Base-by-base conservation (phyloP, 2,329 filamentous ascomycete species). In the Aureobasidium sp. region DNA sequence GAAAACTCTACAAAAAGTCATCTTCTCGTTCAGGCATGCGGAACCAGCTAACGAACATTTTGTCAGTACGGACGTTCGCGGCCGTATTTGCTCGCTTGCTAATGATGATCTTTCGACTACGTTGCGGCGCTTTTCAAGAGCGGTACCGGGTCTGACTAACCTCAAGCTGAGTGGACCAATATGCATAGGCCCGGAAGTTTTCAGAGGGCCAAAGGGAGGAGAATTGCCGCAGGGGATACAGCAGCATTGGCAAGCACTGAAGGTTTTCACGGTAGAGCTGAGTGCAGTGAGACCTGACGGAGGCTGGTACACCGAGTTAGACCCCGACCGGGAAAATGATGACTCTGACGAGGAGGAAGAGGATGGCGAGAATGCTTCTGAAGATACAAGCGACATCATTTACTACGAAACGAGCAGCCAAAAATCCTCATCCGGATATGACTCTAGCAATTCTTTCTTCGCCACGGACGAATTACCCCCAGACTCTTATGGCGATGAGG, bases 251-350 rank as follows among this genome's bases (percentile, higher is more conserved):
- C 21, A 17, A 19, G 6, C 21, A 8, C 32, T 49, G 2, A 38
- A 27, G 25, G 8, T n/a, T 10, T 12, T 38, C 11, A 49, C 22
- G 4, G 24, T 49, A 10, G 32, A 37, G 22, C 30, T 49, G 16
- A 49, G 45, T 19, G 32, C 32, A 38, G 32, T 49, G 10, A 37
- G 45, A 7, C 45, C 45, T 11, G 45, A 49, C 16, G 45, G 45
- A 3, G 45, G 45, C 30, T 49, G 45, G 45, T 49, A 49, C 12
- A 49, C 22, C 4, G 45, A 49, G 11, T 11, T 49, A 7, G 34
- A 49, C 10, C 32, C 32, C 11, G 12, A 38, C 6, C 45, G 45
- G 4, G 32, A 19, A n/a, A 27, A 12, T n/a, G 45, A 38, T 6
- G 27, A 30, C 3, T 27, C 22, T 22, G 21, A 11, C 12, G 45